Percentiles rank a stretch among this genome's conserved stretches.
Conservation (phyloP, 768 basidiomycete genomes). For the Lyophyllum atratum region DNA sequence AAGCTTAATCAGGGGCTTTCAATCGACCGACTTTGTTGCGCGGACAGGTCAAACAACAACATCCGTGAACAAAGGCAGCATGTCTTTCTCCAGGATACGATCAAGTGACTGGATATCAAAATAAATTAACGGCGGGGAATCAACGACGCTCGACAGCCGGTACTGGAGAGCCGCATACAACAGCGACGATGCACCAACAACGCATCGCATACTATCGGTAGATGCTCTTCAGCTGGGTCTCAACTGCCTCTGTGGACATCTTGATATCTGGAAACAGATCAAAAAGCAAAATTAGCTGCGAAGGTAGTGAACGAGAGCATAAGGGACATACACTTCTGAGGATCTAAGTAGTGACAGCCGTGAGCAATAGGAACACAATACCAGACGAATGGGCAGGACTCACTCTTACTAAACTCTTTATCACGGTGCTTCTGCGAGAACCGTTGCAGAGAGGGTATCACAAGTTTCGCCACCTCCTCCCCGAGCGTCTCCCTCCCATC, state of each 20-base stretch:
- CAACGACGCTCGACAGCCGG: neutral
- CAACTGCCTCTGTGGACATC: conserved; percentile 72
- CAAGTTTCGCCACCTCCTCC: conserved; percentile 77
- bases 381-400: conserved; percentile 22
- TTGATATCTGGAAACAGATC: conserved; percentile 68
- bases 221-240: conserved; percentile 64
- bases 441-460: conserved; percentile 72
- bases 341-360: conserved; percentile 43
- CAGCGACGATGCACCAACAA: neutral
- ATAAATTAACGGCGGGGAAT: neutral
- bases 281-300: conserved; percentile 12
- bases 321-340: conserved; percentile 64
- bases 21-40: neutral
- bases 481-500: conserved; percentile 58
- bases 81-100: neutral
- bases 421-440: conserved; percentile 77
- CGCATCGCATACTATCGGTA: conserved; percentile 36
- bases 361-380: neutral
- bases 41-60: neutral
- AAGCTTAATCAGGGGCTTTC: too few relatives aligned
- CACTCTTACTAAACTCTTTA: conserved; percentile 86
- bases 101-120: neutral
- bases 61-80: neutral
- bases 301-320: neutral
- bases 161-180: neutral